These are phyloP conservation scores for Aspergillus calidoustus DNA, from an alignment of 2,329 filamentous ascomycete species.

Conservation along the genomic window DNA sequence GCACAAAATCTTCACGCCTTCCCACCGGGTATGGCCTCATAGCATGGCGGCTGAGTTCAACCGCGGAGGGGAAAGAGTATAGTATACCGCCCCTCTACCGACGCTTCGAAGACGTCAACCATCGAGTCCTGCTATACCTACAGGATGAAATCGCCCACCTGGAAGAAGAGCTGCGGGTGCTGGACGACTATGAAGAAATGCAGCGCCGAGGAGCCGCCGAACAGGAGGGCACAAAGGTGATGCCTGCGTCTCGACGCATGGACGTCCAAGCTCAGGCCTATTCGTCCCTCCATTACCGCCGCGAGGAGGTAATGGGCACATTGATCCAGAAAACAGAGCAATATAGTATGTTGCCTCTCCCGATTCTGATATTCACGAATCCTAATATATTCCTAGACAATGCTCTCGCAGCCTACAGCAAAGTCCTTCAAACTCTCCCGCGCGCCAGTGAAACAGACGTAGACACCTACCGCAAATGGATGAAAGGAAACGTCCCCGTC, in stretches of 20 bases:
- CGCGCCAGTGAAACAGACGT: slow-evolving; percentile 54
- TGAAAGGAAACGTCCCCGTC: slow-evolving; percentile 56
- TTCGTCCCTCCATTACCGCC: slow-evolving; percentile 58
- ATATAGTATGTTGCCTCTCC: slow-evolving; percentile 56
- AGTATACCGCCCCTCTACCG: slow-evolving; percentile 70
- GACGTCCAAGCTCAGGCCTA: slow-evolving; percentile 55
- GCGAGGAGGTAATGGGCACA: slow-evolving; percentile 58
- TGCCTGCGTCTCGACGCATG: slow-evolving; percentile 46
- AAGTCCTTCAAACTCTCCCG: slow-evolving; percentile 51
- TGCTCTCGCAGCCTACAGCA: slow-evolving; percentile 52
- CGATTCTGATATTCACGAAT: not conserved
- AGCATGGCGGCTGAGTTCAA: slow-evolving; percentile 37
- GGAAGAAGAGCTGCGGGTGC: slow-evolving; percentile 73
- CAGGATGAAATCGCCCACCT: slow-evolving; percentile 84
- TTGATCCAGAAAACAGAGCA: slow-evolving; percentile 64
- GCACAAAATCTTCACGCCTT: slow-evolving; percentile 27
- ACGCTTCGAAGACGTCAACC: slow-evolving; percentile 79
- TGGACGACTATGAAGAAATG: slow-evolving; percentile 65
- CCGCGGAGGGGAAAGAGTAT: slow-evolving; percentile 32
- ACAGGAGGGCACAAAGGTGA: slow-evolving; percentile 36
- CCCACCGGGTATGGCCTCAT: slow-evolving; percentile 43
- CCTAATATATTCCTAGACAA: slow-evolving; percentile 35
- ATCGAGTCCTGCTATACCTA: slow-evolving; percentile 78
- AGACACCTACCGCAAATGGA: slow-evolving; percentile 57
- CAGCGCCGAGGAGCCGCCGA: slow-evolving; percentile 38